Evolutionary conservation across 805 yeast species (phyloP).

Genomic region (Schizosaccharomyces japonicus): DNA sequence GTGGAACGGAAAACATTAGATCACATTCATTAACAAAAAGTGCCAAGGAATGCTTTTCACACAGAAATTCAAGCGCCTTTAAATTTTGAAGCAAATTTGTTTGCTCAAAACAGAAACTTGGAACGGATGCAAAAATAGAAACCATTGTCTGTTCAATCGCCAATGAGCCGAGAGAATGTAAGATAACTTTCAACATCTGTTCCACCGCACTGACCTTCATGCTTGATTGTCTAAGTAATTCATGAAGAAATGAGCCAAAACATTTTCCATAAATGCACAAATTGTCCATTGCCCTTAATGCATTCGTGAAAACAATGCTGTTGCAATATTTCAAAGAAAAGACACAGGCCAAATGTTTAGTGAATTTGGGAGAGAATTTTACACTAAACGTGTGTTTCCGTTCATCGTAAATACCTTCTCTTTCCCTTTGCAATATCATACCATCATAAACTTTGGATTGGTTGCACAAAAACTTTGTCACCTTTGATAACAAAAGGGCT

Average conservation of each 20-base stretch:
- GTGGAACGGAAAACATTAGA: constrained; percentile 65
- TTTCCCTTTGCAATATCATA: no score
- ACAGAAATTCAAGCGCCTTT: constrained; percentile 69
- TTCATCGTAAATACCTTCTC: background rate
- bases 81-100: constrained; percentile 64
- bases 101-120: constrained; percentile 64
- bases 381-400: constrained; percentile 9
- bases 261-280: constrained; percentile 38
- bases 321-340: constrained; percentile 65
- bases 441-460: no score
- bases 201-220: constrained; percentile 31
- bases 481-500: no score
- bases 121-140: constrained; percentile 38
- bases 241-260: constrained; percentile 37
- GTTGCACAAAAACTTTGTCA: no score
- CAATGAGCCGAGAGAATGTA: constrained; percentile 21
- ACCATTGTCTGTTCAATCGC: constrained; percentile 24
- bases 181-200: constrained; percentile 28
- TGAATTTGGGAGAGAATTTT: constrained; percentile 40
- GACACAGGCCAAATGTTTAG: constrained; percentile 39
- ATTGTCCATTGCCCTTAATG: constrained; percentile 58
- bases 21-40: constrained; percentile 46
- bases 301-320: constrained; percentile 61
- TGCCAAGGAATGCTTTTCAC: constrained; percentile 29
- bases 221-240: constrained; percentile 41